phyloP scores from a whole-genome alignment of 371 early-diverging fungal genomes.

The Sporodiniella umbellata region DNA sequence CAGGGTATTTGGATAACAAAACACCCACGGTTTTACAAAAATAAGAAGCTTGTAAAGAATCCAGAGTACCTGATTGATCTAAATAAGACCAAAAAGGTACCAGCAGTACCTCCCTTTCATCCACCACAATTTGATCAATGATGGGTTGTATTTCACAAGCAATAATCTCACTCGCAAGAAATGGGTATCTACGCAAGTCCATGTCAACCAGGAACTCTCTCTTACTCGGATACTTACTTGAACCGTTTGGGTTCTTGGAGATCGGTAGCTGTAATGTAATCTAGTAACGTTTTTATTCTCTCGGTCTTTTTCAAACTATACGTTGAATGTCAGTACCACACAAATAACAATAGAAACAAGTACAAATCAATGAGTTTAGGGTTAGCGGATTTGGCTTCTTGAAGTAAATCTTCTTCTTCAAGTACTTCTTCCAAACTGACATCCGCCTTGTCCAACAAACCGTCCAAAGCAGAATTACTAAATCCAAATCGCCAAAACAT shows the following conservation, averaged over 20 bases:
- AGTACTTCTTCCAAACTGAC: conserved; percentile 72
- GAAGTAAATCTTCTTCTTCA: conserved; percentile 79
- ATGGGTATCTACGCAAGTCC: conserved; percentile 76
- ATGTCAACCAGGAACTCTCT: too few relatives aligned
- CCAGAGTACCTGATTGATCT: conserved; percentile 63
- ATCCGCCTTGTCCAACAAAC: conserved; percentile 71
- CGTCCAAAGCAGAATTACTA: conserved; percentile 70
- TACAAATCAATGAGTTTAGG: conserved; percentile 73
- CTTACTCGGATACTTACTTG: conserved; percentile 46
- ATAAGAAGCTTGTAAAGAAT: conserved; percentile 80
- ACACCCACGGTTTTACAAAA: conserved; percentile 84
- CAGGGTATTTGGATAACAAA: conserved; percentile 77
- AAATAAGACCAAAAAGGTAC: conserved; percentile 77
- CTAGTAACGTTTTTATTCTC: conserved; percentile 55
- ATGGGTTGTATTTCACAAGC: conserved; percentile 83
- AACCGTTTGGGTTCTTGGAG: conserved; percentile 68
- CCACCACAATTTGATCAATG: conserved; percentile 65
- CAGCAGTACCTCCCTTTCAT: conserved; percentile 61
- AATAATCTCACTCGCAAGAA: conserved; percentile 80
- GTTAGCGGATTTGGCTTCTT: conserved; percentile 80
- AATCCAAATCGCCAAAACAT: conserved; percentile 84
- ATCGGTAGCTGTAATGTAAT: conserved; percentile 60
- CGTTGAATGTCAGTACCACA: too few relatives aligned
- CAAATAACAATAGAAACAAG: background rate
- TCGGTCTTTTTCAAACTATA: conserved; percentile 63